Conservation (phyloP, 2,329 filamentous ascomycete genomes). For the Dactylonectria estremocensis region DNA sequence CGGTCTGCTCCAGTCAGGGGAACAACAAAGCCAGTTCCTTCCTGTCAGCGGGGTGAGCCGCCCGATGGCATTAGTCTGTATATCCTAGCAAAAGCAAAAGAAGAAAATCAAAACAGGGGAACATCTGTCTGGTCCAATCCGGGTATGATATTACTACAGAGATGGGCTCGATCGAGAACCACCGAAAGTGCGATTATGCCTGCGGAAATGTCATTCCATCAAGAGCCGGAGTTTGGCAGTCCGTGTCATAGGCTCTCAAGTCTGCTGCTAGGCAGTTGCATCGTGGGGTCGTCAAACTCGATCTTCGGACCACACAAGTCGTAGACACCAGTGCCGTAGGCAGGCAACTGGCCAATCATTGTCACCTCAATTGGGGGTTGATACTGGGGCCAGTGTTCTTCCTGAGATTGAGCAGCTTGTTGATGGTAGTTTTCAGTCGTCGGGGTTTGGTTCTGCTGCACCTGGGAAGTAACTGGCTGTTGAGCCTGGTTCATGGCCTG, state of each 20-base stretch:
- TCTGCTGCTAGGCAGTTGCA: conserved; percentile 73
- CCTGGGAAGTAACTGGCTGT: conserved; percentile 55
- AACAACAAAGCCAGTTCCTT: conserved; percentile 23
- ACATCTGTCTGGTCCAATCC: conserved; percentile 42
- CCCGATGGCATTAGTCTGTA: conserved; percentile 46
- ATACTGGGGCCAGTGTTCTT: conserved; percentile 71
- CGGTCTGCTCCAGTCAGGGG: conserved; percentile 31
- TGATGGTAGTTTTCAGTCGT: conserved; percentile 54
- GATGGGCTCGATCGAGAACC: conserved; percentile 34
- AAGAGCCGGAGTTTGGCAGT: conserved; percentile 7
- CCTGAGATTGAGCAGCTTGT: conserved; percentile 57
- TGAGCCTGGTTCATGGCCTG: conserved; percentile 54
- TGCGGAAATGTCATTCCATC: conserved; percentile 25
- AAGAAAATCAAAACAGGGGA: conserved; percentile 38
- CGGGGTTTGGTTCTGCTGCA: conserved; percentile 46
- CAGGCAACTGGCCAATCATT: conserved; percentile 66
- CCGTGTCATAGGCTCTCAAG: conserved; percentile 68
- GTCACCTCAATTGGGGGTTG: conserved; percentile 71
- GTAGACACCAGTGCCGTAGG: conserved; percentile 65
- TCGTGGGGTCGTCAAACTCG: conserved; percentile 70
- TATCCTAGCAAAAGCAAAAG: conserved; percentile 39
- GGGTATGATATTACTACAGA: conserved; percentile 46
- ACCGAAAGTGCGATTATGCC: not conserved
- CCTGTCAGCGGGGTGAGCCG: conserved; percentile 18
- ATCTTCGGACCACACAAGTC: conserved; percentile 70